Conservation (phyloP, 2,329 filamentous ascomycete species). For the Pseudopyrenochaeta lycopersici region DNA sequence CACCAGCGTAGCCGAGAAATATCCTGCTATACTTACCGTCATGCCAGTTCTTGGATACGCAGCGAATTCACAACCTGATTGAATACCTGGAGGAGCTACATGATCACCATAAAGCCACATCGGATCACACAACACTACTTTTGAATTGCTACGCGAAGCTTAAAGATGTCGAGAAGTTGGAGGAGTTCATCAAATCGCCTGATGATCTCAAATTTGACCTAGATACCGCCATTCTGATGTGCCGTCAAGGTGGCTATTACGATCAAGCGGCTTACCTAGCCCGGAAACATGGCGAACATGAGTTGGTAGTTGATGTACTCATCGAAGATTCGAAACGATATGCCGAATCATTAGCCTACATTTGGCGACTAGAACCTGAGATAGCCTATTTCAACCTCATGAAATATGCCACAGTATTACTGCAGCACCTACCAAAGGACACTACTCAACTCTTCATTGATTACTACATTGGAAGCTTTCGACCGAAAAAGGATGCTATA, state of each 20-base stretch:
- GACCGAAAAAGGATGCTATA: conserved; percentile 72
- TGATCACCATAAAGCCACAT: conserved; percentile 89
- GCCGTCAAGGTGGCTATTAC: conserved; percentile 93
- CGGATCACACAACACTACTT: conserved; percentile 92
- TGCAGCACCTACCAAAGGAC: conserved; percentile 84
- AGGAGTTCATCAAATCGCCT: conserved; percentile 95
- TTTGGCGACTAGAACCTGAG: conserved; percentile 85
- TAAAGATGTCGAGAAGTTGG: conserved; percentile 95
- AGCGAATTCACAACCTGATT: conserved; percentile 96
- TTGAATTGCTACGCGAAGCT: conserved; percentile 98
- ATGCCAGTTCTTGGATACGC: conserved; percentile 85
- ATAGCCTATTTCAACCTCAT: conserved; percentile 85
- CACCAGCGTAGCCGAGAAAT: neutral
- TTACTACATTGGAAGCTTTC: conserved; percentile 90
- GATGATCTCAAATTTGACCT: conserved; percentile 95
- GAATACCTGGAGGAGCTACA: conserved; percentile 97
- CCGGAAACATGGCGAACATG: conserved; percentile 91
- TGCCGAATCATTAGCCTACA: conserved; percentile 86
- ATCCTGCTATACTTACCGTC: conserved; percentile 12
- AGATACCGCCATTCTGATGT: conserved; percentile 97
- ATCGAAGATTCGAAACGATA: conserved; percentile 96
- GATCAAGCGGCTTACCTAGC: conserved; percentile 97
- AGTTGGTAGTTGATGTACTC: conserved; percentile 92
- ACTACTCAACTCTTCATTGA: conserved; percentile 90
- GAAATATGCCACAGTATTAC: conserved; percentile 91